Evolutionary conservation across 352 stramenopile species (phyloP), one percentile per base, ranked within the genome.

Genomic region (Albugo laibachii): DNA sequence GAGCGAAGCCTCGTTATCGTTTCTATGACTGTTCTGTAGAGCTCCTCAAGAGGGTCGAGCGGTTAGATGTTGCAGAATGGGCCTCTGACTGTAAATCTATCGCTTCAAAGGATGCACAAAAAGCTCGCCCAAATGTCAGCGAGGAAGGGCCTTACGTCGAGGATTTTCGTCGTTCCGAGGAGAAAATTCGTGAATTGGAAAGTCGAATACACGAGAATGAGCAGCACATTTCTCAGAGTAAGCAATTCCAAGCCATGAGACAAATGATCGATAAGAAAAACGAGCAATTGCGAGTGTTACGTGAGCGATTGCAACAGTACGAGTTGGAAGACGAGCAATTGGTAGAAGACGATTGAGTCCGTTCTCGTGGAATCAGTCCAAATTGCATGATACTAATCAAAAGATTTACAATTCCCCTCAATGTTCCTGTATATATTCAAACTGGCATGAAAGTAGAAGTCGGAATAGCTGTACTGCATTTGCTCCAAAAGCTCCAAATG

Each of bases 171-270:
- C 43, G 71, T 8, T 61, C 73, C 6, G 62, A 57, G 14, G 61
- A 80, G 13, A 65, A 55, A 19, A 59, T 77, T 34, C 64, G 75
- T 27, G 61, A 80, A 24, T 65, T 86, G 13, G 63, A 78, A 47
- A 58, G 46, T 27, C 62, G 67, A 43, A 52, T 81, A 14, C 69
- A 82, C 40, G 71, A 85, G 36, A 57, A 53, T 27, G 56, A 71
- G 42, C 62, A 80, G 56, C 74, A 87, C 54, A 58, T 87, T 16
- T 61, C 74, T 11, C 65, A 86, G 58, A 84, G 72, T 44, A 67
- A 73, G 53, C 77, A 89, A 63, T 92, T 92, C 60, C 70, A 83
- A 53, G 49, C 66, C 42, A 77, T 92, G 69, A 87, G 87, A 58
- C 61, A 62, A 24, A 80, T 86, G 62, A 70, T 92, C 19, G 65